Base-by-base conservation (phyloP, 768 basidiomycete genomes). In the Termitomyces sp. region DNA sequence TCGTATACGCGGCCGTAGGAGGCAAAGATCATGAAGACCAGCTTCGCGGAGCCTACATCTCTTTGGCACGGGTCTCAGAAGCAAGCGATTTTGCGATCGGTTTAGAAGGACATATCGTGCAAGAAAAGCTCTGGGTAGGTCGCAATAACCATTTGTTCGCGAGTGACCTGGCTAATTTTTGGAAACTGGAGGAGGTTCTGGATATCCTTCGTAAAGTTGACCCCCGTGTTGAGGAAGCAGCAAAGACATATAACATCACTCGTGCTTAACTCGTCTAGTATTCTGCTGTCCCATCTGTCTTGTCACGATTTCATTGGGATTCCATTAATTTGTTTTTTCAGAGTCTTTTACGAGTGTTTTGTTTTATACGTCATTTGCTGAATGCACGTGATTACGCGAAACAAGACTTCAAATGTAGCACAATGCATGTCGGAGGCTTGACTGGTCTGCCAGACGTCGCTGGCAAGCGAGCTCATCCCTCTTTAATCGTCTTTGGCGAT, bases 111-210 rank as follows among this genome's bases (percentile, higher is more conserved):
- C 46, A 27, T 30, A 39, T 14, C 10, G 28, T 61, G 6, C 62
- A 59, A 51, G 40, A 63, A 12, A 61, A 45, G 28, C 48, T 63
- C 10, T 63, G 62, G 62, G 62, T 63, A 25, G 6, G 62, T 52
- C 27, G 19, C 21, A 17, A 16, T 25, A 8, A 23, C 5, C 17
- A 16, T 23, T 45, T 16, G 21, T 11, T n/a, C 4, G 7, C 10
- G 23, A 37, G 10, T 37, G 17, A 21, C 35, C 30, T 49, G 43
- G 32, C 41, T 46, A 2, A 56, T 5, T 3, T 34, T 42, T 12
- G 21, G 6, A 12, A 9, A 27, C 34, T 43, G 12, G 19, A 25
- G 9, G 63, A 64, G 27, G 52, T 59, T 41, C 39, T 60, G 10
- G 52, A 42, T 9, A 59, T 64, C 11, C 48, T 64, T 11, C 28